A percentile compares a stretch with the other conserved stretches of the same genome.
phyloP scores from a whole-genome alignment of 1,284 basidiomycete species.

The Leucoagaricus sp. region DNA sequence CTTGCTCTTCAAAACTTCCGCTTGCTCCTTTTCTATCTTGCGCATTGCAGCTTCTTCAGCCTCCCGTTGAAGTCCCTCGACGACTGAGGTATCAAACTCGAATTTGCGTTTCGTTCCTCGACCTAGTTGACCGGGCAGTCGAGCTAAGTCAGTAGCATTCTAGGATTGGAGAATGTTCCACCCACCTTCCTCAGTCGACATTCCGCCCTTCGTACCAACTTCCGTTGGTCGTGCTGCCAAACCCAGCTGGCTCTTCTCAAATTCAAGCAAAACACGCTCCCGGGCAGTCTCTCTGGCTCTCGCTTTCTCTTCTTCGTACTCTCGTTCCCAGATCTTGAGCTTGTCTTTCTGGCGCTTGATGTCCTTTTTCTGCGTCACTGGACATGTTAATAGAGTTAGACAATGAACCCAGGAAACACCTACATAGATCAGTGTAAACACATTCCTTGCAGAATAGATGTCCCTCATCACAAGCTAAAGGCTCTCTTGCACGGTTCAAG shows the following conservation, averaged over 20 bases:
- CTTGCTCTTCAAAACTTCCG: constrained; percentile 81
- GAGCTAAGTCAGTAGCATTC: neutral
- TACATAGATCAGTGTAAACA: constrained; percentile 74
- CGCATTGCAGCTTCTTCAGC: constrained; percentile 85
- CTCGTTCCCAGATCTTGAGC: constrained; percentile 70
- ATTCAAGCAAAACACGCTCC: constrained; percentile 83
- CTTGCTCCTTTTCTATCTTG: constrained; percentile 83
- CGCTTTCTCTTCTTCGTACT: constrained; percentile 73
- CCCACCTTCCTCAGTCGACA: constrained; percentile 31
- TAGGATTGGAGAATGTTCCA: constrained; percentile 1
- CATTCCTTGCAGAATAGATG: constrained; percentile 94
- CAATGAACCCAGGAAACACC: constrained; percentile 23
- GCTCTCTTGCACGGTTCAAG: constrained; percentile 76
- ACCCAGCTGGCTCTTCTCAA: constrained; percentile 81
- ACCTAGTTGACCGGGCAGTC: constrained; percentile 31
- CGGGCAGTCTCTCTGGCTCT: constrained; percentile 72
- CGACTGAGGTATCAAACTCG: constrained; percentile 68
- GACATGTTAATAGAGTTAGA: constrained; percentile 6
- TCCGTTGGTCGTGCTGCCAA: constrained; percentile 48
- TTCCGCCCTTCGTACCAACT: constrained; percentile 31
- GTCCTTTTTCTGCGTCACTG: constrained; percentile 86
- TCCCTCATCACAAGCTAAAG: constrained; percentile 80
- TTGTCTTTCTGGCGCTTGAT: constrained; percentile 84
- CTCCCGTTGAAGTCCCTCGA: constrained; percentile 72
- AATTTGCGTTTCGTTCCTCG: constrained; percentile 75